Conservation (phyloP, 306 rosid genomes). For the Vachellia pachyceras region DNA sequence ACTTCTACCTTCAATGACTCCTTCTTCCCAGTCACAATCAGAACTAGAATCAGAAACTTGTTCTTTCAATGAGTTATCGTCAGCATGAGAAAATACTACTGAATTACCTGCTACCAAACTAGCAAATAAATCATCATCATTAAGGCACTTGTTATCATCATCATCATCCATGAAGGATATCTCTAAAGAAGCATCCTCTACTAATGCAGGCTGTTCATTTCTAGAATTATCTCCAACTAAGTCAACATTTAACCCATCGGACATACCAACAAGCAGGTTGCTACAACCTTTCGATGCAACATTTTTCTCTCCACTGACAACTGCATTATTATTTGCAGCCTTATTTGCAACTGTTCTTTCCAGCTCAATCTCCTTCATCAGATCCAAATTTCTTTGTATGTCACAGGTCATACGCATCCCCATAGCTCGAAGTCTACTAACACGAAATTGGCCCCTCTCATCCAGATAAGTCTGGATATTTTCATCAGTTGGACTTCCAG, state of each 20-base stretch:
- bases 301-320: slow-evolving; percentile 40
- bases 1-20: slow-evolving; percentile 47
- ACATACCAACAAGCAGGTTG: slow-evolving; percentile 42
- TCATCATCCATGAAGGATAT: slow-evolving; percentile 70
- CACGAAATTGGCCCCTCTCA: slow-evolving; percentile 83
- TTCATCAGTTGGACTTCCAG: slow-evolving; percentile 63
- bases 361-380: slow-evolving; percentile 86
- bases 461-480: slow-evolving; percentile 79
- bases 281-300: slow-evolving; percentile 43
- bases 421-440: slow-evolving; percentile 90
- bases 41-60: slow-evolving; percentile 55
- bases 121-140: slow-evolving; percentile 75
- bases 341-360: slow-evolving; percentile 52
- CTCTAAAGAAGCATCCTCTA: slow-evolving; percentile 58
- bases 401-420: slow-evolving; percentile 97
- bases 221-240: slow-evolving; percentile 44
- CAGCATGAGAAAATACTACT: slow-evolving; percentile 39
- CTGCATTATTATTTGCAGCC: too few relatives aligned
- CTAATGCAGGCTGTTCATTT: slow-evolving; percentile 44
- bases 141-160: slow-evolving; percentile 47
- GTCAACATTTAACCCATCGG: slow-evolving; percentile 42
- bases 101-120: slow-evolving; percentile 71
- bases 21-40: slow-evolving; percentile 81
- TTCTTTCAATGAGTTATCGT: slow-evolving; percentile 41
- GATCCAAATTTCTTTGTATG: slow-evolving; percentile 91